Percentiles rank a stretch among this genome's conserved stretches.
These are phyloP conservation scores for Trichomonas vaginalis DNA, from an alignment of 208 protist species.

Conservation along the genomic window DNA sequence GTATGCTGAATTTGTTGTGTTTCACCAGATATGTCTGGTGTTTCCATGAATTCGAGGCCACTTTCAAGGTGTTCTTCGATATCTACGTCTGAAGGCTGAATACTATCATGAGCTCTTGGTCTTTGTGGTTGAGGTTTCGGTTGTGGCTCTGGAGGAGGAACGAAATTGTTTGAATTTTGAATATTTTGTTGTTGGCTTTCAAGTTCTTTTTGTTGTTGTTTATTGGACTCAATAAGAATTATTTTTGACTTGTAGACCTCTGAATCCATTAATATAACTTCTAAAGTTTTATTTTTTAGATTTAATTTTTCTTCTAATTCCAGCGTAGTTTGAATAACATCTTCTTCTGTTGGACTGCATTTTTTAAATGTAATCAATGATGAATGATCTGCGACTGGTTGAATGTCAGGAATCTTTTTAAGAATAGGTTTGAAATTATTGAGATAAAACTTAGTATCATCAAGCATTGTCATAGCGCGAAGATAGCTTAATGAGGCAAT, in stretches of 20 bases:
- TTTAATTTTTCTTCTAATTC: not conserved
- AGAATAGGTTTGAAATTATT: not conserved
- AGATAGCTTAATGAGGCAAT: not conserved
- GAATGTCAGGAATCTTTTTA: not conserved
- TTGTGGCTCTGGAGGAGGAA: too few species aligned
- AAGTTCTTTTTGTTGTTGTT: not conserved
- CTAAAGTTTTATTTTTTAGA: not conserved
- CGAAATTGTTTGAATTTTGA: not conserved
- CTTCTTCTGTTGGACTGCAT: not conserved
- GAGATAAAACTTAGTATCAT: not conserved
- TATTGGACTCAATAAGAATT: not conserved
- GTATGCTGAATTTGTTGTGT: too few species aligned
- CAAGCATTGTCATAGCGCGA: not conserved
- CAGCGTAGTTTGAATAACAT: not conserved
- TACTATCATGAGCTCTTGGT: not conserved
- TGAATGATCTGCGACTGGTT: not conserved
- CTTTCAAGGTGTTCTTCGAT: not conserved
- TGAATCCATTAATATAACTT: not conserved
- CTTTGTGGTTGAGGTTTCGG: not conserved
- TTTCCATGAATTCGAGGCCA: not conserved
- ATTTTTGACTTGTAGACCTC: not conserved
- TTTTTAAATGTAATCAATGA: not conserved
- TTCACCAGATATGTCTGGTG: not conserved
- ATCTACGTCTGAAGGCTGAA: not conserved
- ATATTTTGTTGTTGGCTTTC: not conserved